Base-by-base conservation (phyloP, 371 early-diverging fungal genomes). In the Batkoa obscura region DNA sequence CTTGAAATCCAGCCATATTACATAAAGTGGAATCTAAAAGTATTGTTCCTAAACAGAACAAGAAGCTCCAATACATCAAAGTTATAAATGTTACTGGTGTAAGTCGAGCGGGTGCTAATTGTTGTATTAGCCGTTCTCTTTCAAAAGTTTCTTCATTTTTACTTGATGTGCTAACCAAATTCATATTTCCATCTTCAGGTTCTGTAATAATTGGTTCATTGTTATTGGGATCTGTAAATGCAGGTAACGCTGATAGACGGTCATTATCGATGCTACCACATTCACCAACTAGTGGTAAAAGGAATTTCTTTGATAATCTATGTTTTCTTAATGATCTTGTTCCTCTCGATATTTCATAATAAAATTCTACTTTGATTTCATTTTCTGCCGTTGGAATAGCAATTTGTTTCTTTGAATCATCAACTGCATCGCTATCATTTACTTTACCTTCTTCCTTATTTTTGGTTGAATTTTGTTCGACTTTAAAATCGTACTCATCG, bases 11-110 rank as follows among this genome's bases (percentile, higher is more conserved):
- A 32, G 56, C 43, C 36, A 55, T 15, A 17, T 47, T 42, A 15
- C 56, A 55, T 31, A 55, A 34, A 36, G 43, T 35, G 4, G 43
- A 42, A 13, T 55, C 56, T 13, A 55, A 15, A 10, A 55, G 43
- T 1, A 55, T 12, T 13, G 56, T 45, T 15, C 56, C 56, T n/a
- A 55, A n/a, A 15, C n/a, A 31, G 36, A 55, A 55, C 3, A 55
- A n/a, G 30, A 34, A 45, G 6, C 46, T 47, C 56, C 56, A 55
- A 15, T 55, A 55, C 39, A 53, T 15, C 32, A 53, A 17, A 13
- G 15, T 15, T 23, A 53, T 3, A 4, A 47, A 17, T 30, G 47
- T 47, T 6, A n/a, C 23, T 47, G 3, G 47, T 8, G 23, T 47
- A 30, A 31, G 31, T 6, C 31, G 6, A 39, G 34, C 17, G 34